Percentiles rank a stretch among this genome's conserved stretches.
Evolutionary conservation across 805 yeast species (phyloP).

Genomic region (Kodamaea neixiangensis): DNA sequence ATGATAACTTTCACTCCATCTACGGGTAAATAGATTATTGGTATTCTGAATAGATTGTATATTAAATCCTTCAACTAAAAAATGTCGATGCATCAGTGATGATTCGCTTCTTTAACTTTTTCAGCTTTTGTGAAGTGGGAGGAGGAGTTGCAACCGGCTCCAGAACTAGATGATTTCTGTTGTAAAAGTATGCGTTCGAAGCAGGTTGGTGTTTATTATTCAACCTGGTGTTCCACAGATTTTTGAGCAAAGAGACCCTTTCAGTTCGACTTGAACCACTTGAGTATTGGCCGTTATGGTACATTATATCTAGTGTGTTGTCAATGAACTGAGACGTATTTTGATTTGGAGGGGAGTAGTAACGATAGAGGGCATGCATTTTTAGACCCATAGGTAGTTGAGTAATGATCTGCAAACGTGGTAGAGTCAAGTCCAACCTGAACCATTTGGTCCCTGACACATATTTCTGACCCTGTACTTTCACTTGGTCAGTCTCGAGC

Average conservation of each 20-base stretch:
- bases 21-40: slow-evolving; percentile 5
- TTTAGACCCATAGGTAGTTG: slow-evolving; percentile 15
- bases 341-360: slow-evolving; percentile 3
- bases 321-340: background rate
- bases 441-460: slow-evolving; percentile 15
- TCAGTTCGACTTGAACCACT: background rate
- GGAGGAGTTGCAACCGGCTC: background rate
- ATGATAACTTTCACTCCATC: slow-evolving; percentile 18
- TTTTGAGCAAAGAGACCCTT: background rate
- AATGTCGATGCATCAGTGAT: slow-evolving; percentile 8
- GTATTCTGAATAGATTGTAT: background rate
- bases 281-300: background rate
- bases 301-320: slow-evolving; percentile 7
- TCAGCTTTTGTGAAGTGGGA: background rate
- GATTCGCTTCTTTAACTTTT: slow-evolving; percentile 8
- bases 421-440: slow-evolving; percentile 5
- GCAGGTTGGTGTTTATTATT: background rate
- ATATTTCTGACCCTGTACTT: slow-evolving; percentile 5
- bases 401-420: slow-evolving; percentile 5
- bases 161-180: slow-evolving; percentile 2
- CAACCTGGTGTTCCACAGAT: slow-evolving; percentile 5
- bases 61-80: slow-evolving; percentile 6
- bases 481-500: background rate
- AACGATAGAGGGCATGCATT: slow-evolving; percentile 11
- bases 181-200: slow-evolving; percentile 5